A percentile compares a stretch with the other conserved stretches of the same genome.
These are phyloP conservation scores for Sequoiadendron giganteum DNA, from an alignment of 75 land plant genomes.

Conservation along the genomic window DNA sequence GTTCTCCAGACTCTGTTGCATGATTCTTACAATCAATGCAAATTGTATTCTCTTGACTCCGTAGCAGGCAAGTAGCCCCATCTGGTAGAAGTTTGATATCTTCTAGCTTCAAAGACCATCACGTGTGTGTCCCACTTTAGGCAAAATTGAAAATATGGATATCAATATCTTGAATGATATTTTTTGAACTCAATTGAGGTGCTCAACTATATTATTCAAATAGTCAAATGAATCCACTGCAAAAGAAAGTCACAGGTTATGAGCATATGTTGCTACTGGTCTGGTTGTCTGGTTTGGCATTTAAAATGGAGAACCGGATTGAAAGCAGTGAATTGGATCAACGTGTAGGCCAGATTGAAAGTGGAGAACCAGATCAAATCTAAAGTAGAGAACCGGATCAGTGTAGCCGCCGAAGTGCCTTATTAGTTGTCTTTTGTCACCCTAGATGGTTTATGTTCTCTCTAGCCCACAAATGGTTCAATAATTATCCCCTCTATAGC, in stretches of 20 bases:
- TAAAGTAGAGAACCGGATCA: too few relatives aligned
- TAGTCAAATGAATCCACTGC: slow-evolving; percentile 1
- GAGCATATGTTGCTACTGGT: slow-evolving; percentile 34
- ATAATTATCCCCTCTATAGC: slow-evolving; percentile 70
- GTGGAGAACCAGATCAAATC: too few relatives aligned
- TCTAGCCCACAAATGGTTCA: slow-evolving; percentile 61
- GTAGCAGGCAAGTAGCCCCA: too few relatives aligned
- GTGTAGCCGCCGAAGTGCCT: slow-evolving; percentile 54
- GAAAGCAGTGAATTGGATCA: too few relatives aligned
- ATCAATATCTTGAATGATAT: slow-evolving; percentile 62
- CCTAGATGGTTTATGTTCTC: slow-evolving; percentile 78
- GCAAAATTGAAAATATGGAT: slow-evolving; percentile 70
- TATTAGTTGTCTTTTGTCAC: slow-evolving; percentile 72
- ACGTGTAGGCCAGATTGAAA: too few relatives aligned
- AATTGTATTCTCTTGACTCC: too few relatives aligned
- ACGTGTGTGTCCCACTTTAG: slow-evolving; percentile 71
- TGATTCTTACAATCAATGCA: too few relatives aligned
- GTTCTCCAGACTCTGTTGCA: too few relatives aligned
- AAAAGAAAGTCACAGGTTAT: slow-evolving; percentile 28
- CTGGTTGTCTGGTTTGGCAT: too few relatives aligned
- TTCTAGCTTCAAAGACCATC: slow-evolving; percentile 55
- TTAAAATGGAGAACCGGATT: too few relatives aligned
- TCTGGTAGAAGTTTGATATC: too few relatives aligned
- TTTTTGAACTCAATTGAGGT: slow-evolving; percentile 75
- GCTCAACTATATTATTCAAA: slow-evolving; percentile 22